Evolutionary conservation across 768 basidiomycete genomes (phyloP), one percentile per base, ranked within the genome.

Genomic region (Tricholoma flavovirens): DNA sequence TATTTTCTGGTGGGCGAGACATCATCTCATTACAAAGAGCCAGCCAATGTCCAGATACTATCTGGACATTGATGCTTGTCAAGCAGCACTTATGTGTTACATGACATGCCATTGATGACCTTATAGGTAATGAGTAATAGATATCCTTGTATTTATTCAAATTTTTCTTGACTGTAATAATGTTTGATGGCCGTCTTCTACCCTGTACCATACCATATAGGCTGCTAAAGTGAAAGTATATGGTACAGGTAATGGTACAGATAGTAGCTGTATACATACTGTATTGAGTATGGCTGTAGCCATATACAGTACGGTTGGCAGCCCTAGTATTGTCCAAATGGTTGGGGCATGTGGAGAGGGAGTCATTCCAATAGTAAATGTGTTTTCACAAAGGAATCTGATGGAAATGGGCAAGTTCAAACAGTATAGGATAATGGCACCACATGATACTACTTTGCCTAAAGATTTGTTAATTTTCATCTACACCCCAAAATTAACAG

Each of bases 41-140:
- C 1, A 61, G 62, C 38, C 58, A 59, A 14, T 36, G 56, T 12
- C 57, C 56, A 1, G 55, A 59, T 0, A 63, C 56, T 1, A 62
- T 62, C 12, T 19, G 50, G 17, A 56, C 51, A 0, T 53, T 38
- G 36, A 38, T 38, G 36, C n/a, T n/a, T n/a, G n/a, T n/a, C n/a
- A n/a, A n/a, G n/a, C n/a, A n/a, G n/a, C n/a, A n/a, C n/a, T n/a
- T n/a, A n/a, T n/a, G n/a, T n/a, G n/a, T n/a, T n/a, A n/a, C n/a
- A n/a, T n/a, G n/a, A n/a, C n/a, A n/a, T n/a, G n/a, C n/a, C n/a
- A n/a, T n/a, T n/a, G n/a, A n/a, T n/a, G n/a, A n/a, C n/a, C n/a
- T n/a, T n/a, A 38, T 38, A 17, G 36, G 36, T 15, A 15, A n/a
- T 7, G 36, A 38, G 14, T 38, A 38, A 7, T 38, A 10, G 2